Conservation (phyloP, 1,284 basidiomycete species). For the Mycena citricolor region DNA sequence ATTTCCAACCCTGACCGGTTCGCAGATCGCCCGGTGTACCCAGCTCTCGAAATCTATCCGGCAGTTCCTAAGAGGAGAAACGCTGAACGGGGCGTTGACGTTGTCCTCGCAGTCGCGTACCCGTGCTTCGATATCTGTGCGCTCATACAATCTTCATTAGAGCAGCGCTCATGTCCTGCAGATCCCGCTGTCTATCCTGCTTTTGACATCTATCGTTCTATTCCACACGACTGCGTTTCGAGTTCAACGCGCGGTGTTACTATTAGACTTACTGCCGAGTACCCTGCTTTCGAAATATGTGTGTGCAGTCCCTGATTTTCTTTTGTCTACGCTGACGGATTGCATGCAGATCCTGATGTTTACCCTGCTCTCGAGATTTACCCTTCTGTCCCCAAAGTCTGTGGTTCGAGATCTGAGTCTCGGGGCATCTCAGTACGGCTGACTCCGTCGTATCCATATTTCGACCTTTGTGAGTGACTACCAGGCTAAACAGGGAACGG, state of each 20-base stretch:
- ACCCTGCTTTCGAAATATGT: slow-evolving; percentile 13
- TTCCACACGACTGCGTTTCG: neutral
- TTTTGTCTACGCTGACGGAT: neutral
- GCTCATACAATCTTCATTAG: too few relatives aligned
- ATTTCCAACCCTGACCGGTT: too few relatives aligned
- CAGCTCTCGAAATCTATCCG: slow-evolving; percentile 14
- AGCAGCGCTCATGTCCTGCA: slow-evolving; percentile 4
- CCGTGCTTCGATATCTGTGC: too few relatives aligned
- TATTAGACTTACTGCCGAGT: slow-evolving; percentile 4
- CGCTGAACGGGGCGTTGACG: too few relatives aligned
- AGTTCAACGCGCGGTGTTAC: neutral
- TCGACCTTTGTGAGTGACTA: slow-evolving; percentile 20
- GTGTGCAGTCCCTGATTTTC: neutral
- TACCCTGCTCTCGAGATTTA: slow-evolving; percentile 15
- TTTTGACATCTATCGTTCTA: slow-evolving; percentile 11
- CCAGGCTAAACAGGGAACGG: neutral
- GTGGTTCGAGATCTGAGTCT: slow-evolving; percentile 1
- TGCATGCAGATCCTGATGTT: slow-evolving; percentile 11
- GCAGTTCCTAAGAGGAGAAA: slow-evolving; percentile 1
- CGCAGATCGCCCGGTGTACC: slow-evolving; percentile 17
- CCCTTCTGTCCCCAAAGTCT: slow-evolving; percentile 5
- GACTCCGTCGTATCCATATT: slow-evolving; percentile 14
- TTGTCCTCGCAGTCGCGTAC: too few relatives aligned
- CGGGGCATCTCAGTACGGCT: neutral
- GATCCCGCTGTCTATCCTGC: slow-evolving; percentile 7